Conservation (phyloP, 1,139 yeast genomes). For the Trichomonascaceae sp. region DNA sequence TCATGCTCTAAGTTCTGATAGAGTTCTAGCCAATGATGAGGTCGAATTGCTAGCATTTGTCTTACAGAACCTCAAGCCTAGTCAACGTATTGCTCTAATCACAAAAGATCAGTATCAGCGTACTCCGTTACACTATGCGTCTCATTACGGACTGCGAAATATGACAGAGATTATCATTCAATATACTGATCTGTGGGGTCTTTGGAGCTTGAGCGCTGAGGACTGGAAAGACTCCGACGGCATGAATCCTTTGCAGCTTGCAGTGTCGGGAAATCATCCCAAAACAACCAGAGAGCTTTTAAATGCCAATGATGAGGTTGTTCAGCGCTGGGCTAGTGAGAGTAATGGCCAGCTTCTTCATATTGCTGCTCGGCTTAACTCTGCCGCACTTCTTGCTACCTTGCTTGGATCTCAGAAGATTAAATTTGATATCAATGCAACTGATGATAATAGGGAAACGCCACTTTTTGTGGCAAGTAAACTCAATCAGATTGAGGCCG, state of each 20-base stretch:
- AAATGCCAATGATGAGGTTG: conserved; percentile 38
- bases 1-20: conserved; percentile 54
- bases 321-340: conserved; percentile 19
- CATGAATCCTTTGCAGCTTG: conserved; percentile 74
- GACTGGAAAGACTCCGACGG: conserved; percentile 84
- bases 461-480: conserved; percentile 76
- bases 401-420: conserved; percentile 49
- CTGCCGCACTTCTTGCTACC: conserved; percentile 49
- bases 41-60: conserved; percentile 50
- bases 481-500: conserved; percentile 50
- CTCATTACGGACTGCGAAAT: conserved; percentile 75
- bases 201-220: conserved; percentile 49
- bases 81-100: conserved; percentile 48
- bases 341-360: conserved; percentile 34
- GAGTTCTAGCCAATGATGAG: conserved; percentile 38
- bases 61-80: conserved; percentile 46
- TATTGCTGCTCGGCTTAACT: conserved; percentile 61
- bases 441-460: conserved; percentile 54
- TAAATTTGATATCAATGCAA: conserved; percentile 55
- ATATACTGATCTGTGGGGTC: conserved; percentile 47
- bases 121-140: conserved; percentile 86
- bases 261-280: conserved; percentile 81
- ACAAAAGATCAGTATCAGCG: conserved; percentile 71
- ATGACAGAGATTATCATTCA: conserved; percentile 54
- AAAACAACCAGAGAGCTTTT: conserved; percentile 61